Evolutionary conservation across 75 land plant genomes (phyloP).

Genomic region (Ceratopteris richardii): DNA sequence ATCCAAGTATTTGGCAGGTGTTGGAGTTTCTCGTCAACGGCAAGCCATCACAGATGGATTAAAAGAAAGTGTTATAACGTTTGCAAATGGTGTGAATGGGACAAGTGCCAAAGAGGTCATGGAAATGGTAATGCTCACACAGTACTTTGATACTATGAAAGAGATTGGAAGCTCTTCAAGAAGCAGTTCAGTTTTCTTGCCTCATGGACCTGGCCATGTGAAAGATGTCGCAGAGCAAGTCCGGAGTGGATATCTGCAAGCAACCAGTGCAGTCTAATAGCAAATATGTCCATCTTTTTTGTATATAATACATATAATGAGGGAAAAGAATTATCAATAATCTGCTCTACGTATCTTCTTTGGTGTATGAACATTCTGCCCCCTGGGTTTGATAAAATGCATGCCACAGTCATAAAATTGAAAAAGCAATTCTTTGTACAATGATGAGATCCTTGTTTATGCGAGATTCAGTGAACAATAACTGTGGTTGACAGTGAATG

Average conservation of each 20-base stretch:
- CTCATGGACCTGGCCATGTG: slow-evolving; percentile 90
- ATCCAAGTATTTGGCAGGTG: slow-evolving; percentile 73
- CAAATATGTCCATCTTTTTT: no score
- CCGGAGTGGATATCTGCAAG: slow-evolving; percentile 74
- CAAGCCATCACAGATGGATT: slow-evolving; percentile 93
- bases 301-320: no score
- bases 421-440: no score
- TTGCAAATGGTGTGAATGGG: slow-evolving; percentile 70
- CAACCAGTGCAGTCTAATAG: slow-evolving; percentile 5
- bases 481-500: no score
- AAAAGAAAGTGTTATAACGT: slow-evolving; percentile 77
- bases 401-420: no score
- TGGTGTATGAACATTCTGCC: no score
- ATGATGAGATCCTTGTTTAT: no score
- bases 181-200: slow-evolving; percentile 75
- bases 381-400: no score
- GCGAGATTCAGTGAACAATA: no score
- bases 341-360: no score
- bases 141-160: slow-evolving; percentile 90
- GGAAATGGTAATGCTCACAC: slow-evolving; percentile 90
- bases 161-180: slow-evolving; percentile 75
- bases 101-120: slow-evolving; percentile 84
- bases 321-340: no score
- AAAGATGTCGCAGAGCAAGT: slow-evolving; percentile 70
- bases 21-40: slow-evolving; percentile 79